phyloP scores from a whole-genome alignment of 2,329 filamentous ascomycete genomes.

The Colletotrichum tabaci region DNA sequence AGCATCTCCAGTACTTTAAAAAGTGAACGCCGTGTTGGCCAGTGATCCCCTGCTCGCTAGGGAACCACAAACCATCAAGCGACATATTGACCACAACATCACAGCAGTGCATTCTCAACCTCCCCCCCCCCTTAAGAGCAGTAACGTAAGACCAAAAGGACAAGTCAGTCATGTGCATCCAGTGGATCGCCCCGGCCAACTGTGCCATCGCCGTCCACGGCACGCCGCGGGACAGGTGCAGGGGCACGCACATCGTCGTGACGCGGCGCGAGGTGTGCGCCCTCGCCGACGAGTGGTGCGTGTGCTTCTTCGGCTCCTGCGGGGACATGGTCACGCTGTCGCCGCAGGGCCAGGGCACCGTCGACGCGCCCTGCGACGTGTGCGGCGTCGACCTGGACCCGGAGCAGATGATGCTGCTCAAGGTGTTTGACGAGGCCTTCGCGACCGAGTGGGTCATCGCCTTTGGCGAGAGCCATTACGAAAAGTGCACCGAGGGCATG shows the following conservation, averaged over 20 bases:
- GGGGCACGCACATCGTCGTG: conserved; percentile 27
- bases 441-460: conserved; percentile 19
- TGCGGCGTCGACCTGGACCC: conserved; percentile 30
- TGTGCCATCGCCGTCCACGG: conserved; percentile 5
- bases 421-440: conserved; percentile 22
- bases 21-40: background rate
- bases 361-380: conserved; percentile 21
- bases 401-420: conserved; percentile 24
- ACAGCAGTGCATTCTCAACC: background rate
- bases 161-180: conserved; percentile 30
- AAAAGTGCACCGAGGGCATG: conserved; percentile 21
- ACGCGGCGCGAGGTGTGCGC: conserved; percentile 23
- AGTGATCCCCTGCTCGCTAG: background rate
- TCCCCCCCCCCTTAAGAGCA: background rate
- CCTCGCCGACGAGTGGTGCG: background rate
- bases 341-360: background rate
- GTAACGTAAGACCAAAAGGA: background rate
- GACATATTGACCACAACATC: background rate
- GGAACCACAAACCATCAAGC: background rate
- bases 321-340: conserved; percentile 14
- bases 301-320: conserved; percentile 40
- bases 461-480: conserved; percentile 18
- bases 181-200: conserved; percentile 36
- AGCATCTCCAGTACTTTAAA: background rate
- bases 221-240: conserved; percentile 15